phyloP scores from a whole-genome alignment of 2,329 filamentous ascomycete species.

The Alternaria viburni region DNA sequence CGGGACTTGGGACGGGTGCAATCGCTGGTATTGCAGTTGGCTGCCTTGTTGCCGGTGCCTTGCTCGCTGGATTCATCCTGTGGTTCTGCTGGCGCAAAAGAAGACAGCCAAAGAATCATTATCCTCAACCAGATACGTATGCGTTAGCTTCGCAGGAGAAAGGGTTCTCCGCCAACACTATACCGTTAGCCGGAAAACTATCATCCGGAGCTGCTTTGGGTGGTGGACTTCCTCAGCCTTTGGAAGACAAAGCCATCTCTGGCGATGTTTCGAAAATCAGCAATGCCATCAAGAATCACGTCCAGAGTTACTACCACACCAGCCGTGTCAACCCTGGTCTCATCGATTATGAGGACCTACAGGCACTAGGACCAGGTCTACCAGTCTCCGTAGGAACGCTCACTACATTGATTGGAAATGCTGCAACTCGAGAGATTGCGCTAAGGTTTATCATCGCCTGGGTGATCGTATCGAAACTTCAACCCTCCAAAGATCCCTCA shows the following conservation, averaged over 20 bases:
- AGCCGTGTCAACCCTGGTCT: slow-evolving; percentile 24
- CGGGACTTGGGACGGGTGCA: too few relatives aligned
- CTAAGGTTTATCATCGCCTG: slow-evolving; percentile 43
- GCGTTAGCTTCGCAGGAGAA: slow-evolving; percentile 29
- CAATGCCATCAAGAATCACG: slow-evolving; percentile 46
- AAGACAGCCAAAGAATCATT: neutral
- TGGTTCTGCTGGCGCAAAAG: slow-evolving; percentile 31
- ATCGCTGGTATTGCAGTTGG: slow-evolving; percentile 48
- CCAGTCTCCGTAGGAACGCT: slow-evolving; percentile 33
- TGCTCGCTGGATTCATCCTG: slow-evolving; percentile 27
- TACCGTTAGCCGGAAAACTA: slow-evolving; percentile 20
- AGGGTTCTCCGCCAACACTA: slow-evolving; percentile 6
- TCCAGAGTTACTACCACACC: slow-evolving; percentile 45
- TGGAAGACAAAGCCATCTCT: slow-evolving; percentile 41
- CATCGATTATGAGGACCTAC: slow-evolving; percentile 32
- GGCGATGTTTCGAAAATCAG: slow-evolving; percentile 42
- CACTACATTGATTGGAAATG: slow-evolving; percentile 34
- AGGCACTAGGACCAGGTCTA: slow-evolving; percentile 26
- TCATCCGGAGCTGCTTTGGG: slow-evolving; percentile 13
- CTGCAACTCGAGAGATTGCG: slow-evolving; percentile 35
- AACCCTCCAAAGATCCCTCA: slow-evolving; percentile 14
- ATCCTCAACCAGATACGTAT: slow-evolving; percentile 12
- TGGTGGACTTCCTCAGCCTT: slow-evolving; percentile 36
- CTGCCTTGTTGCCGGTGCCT: slow-evolving; percentile 39
- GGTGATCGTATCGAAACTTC: slow-evolving; percentile 34